These are phyloP conservation scores for Arabidopsis arenosa DNA, from an alignment of 345 rosid species.

Conservation along the genomic window DNA sequence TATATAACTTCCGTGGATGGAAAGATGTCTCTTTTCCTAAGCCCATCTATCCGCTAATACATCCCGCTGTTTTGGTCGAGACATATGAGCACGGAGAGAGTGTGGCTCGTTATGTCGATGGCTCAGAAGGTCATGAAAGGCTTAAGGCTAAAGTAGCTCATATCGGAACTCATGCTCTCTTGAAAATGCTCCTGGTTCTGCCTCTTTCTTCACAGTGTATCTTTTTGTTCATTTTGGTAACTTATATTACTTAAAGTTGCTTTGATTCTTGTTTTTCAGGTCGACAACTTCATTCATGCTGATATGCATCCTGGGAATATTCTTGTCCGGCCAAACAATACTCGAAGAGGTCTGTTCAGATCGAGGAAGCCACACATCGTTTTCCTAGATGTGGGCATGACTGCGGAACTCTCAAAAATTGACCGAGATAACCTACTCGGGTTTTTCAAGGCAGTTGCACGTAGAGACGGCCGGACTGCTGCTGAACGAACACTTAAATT, in stretches of 20 bases:
- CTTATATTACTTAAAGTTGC: background rate
- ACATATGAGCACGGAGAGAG: constrained; percentile 94
- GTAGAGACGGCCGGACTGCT: constrained; percentile 89
- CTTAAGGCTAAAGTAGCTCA: constrained; percentile 87
- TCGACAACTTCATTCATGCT: constrained; percentile 97
- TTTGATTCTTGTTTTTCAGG: constrained; percentile 55
- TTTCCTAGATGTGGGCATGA: constrained; percentile 99
- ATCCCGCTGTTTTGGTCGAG: constrained; percentile 97
- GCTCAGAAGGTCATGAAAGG: constrained; percentile 64
- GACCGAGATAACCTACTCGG: constrained; percentile 83
- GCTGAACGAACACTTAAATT: constrained; percentile 83
- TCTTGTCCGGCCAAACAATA: constrained; percentile 74
- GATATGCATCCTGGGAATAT: constrained; percentile 99
- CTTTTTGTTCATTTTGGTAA: background rate
- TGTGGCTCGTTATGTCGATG: constrained; percentile 86
- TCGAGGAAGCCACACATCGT: constrained; percentile 95
- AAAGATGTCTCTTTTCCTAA: constrained; percentile 97
- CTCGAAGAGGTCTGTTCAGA: constrained; percentile 67
- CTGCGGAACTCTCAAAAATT: constrained; percentile 89
- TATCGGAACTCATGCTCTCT: constrained; percentile 93
- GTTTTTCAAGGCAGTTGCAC: constrained; percentile 92
- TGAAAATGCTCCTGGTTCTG: constrained; percentile 96
- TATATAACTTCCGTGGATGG: constrained; percentile 89
- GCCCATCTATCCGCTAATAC: constrained; percentile 94
- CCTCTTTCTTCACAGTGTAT: constrained; percentile 25